Evolutionary conservation across 176 grass and related monocot genomes (phyloP), one percentile per base, ranked within the genome.

Genomic region (Pharus latifolius): DNA sequence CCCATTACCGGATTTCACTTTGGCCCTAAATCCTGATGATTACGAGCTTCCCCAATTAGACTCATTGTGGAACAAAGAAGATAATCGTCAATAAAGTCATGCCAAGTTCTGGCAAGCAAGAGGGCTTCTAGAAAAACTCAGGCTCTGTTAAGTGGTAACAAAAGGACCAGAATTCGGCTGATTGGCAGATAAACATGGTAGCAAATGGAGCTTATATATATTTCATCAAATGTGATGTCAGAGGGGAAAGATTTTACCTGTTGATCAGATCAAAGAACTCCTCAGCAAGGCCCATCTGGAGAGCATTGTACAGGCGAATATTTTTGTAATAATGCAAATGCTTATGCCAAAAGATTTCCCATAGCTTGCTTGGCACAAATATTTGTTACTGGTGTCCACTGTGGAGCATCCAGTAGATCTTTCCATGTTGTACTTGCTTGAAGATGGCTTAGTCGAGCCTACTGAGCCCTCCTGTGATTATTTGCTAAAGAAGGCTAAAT

Each of bases 21-120:
- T 94, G 67, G 76, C 91, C 71, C 67, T 94, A 40, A 87, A 50
- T 23, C 91, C 91, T 12, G 91, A 89, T 15, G 86, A 94, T 49
- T 94, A 94, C 14, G 86, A 83, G 81, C 91, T 94, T 52, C 91
- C 91, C n/a, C 41, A 78, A 69, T 60, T 79, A 25, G 72, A 87
- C 60, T 52, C 46, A 49, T 67, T 78, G 61, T 89, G 73, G 79
- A 91, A 71, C 71, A 85, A 83, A 52, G 78, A 67, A 73, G 73
- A 40, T 50, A 78, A 74, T 35, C 59, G 57, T 25, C 2, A 57
- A 58, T 76, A 49, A 72, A 66, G 52, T 63, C 48, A 20, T 60
- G 38, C 11, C 59, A 67, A 50, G 44, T 24, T 75, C 56, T 57
- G n/a, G 54, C 40, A 72, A 24, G 35, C 19, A 48, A 27, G 29